A percentile compares a stretch with the other conserved stretches of the same genome.
These are phyloP conservation scores for Aechmea fasciata DNA, from an alignment of 176 grass and related monocot species.

Conservation along the genomic window DNA sequence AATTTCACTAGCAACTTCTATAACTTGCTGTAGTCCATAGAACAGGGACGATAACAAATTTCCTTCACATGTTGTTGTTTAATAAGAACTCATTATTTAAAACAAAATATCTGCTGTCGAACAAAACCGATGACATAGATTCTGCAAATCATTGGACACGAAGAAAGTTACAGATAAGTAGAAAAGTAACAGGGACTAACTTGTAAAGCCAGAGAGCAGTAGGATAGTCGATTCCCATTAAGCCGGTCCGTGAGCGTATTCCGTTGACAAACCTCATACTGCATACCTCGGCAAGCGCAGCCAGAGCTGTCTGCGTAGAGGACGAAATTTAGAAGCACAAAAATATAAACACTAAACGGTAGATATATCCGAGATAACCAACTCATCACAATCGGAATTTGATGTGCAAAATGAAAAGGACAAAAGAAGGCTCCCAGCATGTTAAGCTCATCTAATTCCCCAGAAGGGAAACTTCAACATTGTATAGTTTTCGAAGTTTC, in stretches of 20 bases:
- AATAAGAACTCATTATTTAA: too few relatives aligned
- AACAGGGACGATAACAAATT: too few relatives aligned
- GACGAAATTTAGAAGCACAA: conserved; percentile 20
- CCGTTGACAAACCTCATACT: conserved; percentile 97
- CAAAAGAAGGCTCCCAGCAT: too few relatives aligned
- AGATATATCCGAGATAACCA: not conserved
- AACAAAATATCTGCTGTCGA: too few relatives aligned
- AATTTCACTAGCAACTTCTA: not conserved
- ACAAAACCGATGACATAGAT: too few relatives aligned
- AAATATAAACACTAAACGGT: not conserved
- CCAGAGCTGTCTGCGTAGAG: conserved; percentile 51
- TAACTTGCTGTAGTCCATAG: not conserved
- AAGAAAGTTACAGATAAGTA: not conserved
- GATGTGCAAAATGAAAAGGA: not conserved
- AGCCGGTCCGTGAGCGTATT: conserved; percentile 52
- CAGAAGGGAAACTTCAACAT: too few relatives aligned
- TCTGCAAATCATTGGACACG: too few relatives aligned
- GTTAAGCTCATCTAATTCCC: too few relatives aligned
- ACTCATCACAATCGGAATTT: not conserved
- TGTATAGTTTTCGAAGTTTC: too few relatives aligned
- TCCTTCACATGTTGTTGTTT: too few relatives aligned
- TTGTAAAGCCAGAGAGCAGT: conserved; percentile 79
- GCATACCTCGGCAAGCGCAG: conserved; percentile 72
- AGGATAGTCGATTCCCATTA: conserved; percentile 95
- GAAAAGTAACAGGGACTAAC: conserved; percentile 16